Conservation (phyloP, 192 early-diverging fungal genomes). For the Entomortierella parvispora region DNA sequence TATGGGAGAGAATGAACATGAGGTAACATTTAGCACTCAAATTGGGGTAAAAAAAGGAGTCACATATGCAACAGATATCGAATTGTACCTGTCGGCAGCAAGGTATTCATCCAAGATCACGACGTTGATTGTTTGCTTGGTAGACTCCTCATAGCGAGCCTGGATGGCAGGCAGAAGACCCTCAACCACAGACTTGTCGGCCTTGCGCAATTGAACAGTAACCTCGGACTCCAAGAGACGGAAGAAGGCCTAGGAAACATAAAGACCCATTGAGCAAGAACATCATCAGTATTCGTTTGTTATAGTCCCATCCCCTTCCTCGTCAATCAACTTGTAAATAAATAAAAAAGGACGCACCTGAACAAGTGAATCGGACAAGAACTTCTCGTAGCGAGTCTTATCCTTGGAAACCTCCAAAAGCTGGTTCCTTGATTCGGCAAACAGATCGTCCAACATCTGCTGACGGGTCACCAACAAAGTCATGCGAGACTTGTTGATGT, state of each 20-base stretch:
- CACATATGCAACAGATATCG: not conserved
- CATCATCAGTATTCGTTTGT: no score
- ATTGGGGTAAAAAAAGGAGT: not conserved
- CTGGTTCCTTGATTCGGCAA: constrained; percentile 72
- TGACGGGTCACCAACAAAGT: constrained; percentile 90
- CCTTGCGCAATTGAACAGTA: constrained; percentile 74
- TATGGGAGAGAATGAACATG: not conserved
- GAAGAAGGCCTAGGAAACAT: constrained; percentile 69
- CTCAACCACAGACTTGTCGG: constrained; percentile 73
- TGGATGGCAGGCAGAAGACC: constrained; percentile 61
- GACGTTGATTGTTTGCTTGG: constrained; percentile 58
- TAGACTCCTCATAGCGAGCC: constrained; percentile 66
- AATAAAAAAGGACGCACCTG: constrained; percentile 60
- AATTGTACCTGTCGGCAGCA: constrained; percentile 68
- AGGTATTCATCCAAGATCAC: constrained; percentile 69
- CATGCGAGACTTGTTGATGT: constrained; percentile 96
- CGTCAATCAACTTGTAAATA: not conserved
- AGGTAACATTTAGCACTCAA: not conserved
- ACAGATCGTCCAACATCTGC: constrained; percentile 84
- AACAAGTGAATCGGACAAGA: constrained; percentile 78
- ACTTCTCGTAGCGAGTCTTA: constrained; percentile 65
- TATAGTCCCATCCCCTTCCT: not conserved
- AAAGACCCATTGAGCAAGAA: no score
- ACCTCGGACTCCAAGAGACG: constrained; percentile 88
- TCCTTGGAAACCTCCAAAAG: constrained; percentile 71